Evolutionary conservation across 2,329 filamentous ascomycete species (phyloP), one percentile per base, ranked within the genome.

Genomic region (Dactylellina cionopaga): DNA sequence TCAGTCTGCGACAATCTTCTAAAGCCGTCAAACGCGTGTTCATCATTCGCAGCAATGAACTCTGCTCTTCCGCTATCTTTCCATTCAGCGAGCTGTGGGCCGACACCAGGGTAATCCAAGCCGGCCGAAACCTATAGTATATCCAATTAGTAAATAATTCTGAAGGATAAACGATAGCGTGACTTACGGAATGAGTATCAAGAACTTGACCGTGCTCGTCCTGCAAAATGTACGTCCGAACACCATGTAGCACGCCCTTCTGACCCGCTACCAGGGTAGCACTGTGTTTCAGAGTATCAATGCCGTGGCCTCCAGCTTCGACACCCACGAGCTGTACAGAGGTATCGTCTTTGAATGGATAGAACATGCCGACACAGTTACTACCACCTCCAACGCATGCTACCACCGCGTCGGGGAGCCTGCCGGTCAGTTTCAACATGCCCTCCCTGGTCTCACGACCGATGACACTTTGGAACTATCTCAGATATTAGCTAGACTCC

Each of bases 341-440:
- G 0, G 86, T 85, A 78, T 99, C 94, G 41, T 92, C 88, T 74
- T 90, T 86, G 83, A 99, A 99, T 56, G 95, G 95, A 81, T 94
- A 96, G 84, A 99, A 99, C 93, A 98, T 99, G 82, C 95, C 95
- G 2, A 90, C 89, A 1, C 95, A 95, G 80, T 99, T 99, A 80
- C 89, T 93, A 69, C 95, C 95, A 76, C 95, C 95, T 63, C 95
- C 95, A 10, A 99, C 95, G 78, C 95, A 99, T 7, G 95, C 95
- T 13, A 99, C 92, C 19, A 99, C 93, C 0, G 93, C 95, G 77
- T 99, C 95, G 2, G 95, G 95, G 1, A 99, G 88, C 82, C 95
- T 94, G 76, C 92, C 92, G 49, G 89, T 88, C 80, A 91, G 88
- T 79, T 90, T 88, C 74, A 88, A 84, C 90, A 99, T 93, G 83